Conservation (phyloP, 345 rosid genomes). For the Geranium brycei region DNA sequence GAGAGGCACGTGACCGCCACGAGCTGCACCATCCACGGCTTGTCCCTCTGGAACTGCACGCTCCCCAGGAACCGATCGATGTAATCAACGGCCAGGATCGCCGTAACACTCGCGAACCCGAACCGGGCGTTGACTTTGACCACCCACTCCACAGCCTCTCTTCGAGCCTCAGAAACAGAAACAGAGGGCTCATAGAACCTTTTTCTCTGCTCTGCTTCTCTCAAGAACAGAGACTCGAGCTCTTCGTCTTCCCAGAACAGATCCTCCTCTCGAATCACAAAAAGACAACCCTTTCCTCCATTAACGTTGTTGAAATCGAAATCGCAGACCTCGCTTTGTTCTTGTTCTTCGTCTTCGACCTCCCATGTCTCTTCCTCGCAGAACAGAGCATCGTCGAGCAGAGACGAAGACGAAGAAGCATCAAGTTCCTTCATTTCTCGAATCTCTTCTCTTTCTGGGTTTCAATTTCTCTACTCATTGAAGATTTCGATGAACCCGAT, state of each 20-base stretch:
- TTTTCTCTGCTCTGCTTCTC: background rate
- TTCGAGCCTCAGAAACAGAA: background rate
- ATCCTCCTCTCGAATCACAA: slow-evolving; percentile 21
- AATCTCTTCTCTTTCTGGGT: slow-evolving; percentile 9
- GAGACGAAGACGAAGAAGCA: slow-evolving; percentile 10
- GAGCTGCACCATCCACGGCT: slow-evolving; percentile 91
- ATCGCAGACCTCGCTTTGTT: background rate
- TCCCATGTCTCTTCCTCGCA: slow-evolving; percentile 20
- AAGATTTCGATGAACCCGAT: too few species aligned
- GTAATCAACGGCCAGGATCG: slow-evolving; percentile 61
- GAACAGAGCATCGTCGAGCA: slow-evolving; percentile 41
- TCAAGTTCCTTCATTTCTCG: slow-evolving; percentile 31
- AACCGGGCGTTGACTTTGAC: slow-evolving; percentile 49
- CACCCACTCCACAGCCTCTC: slow-evolving; percentile 59
- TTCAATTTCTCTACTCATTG: background rate
- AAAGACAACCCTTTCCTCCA: background rate
- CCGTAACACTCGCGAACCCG: slow-evolving; percentile 61
- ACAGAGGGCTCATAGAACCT: background rate
- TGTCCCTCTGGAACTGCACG: slow-evolving; percentile 37
- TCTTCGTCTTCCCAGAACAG: slow-evolving; percentile 12
- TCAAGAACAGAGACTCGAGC: background rate
- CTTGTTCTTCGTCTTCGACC: background rate
- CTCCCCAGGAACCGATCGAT: slow-evolving; percentile 65
- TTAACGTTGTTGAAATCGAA: background rate
- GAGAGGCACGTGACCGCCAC: slow-evolving; percentile 82